These are phyloP conservation scores for Pycnococcus provasolii DNA, from an alignment of 139 green algal genomes.

Conservation along the genomic window DNA sequence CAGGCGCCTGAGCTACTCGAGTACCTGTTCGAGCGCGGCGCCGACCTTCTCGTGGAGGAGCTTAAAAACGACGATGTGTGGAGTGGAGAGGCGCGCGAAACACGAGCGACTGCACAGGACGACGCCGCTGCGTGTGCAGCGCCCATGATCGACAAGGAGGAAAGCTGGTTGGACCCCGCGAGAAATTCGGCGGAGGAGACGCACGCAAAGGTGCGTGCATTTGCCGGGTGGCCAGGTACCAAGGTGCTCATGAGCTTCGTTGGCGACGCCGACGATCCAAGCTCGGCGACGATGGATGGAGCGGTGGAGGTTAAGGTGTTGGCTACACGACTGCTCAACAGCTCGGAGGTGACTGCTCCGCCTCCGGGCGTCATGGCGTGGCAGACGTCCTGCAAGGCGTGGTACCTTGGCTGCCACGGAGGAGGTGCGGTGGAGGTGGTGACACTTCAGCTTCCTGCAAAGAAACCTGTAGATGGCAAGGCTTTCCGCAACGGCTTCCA, in stretches of 20 bases:
- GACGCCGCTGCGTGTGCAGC: too few relatives aligned
- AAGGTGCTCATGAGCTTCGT: conserved; percentile 33
- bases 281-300: too few relatives aligned
- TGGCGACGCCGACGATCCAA: conserved; percentile 1
- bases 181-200: background rate
- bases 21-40: conserved; percentile 22
- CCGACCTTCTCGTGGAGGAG: background rate
- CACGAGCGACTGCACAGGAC: background rate
- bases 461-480: too few relatives aligned
- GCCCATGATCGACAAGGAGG: background rate
- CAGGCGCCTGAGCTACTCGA: conserved; percentile 71
- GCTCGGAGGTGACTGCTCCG: too few relatives aligned
- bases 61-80: background rate
- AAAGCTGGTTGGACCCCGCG: background rate
- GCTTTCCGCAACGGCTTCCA: too few relatives aligned
- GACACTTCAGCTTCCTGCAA: too few relatives aligned
- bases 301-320: too few relatives aligned
- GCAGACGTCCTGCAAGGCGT: too few relatives aligned
- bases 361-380: too few relatives aligned
- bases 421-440: too few relatives aligned
- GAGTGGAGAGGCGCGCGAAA: background rate
- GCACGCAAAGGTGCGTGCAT: conserved; percentile 23
- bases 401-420: too few relatives aligned
- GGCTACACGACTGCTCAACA: too few relatives aligned
- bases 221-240: conserved; percentile 69